Evolutionary conservation across 306 rosid species (phyloP).

Genomic region (Quercus suber): DNA sequence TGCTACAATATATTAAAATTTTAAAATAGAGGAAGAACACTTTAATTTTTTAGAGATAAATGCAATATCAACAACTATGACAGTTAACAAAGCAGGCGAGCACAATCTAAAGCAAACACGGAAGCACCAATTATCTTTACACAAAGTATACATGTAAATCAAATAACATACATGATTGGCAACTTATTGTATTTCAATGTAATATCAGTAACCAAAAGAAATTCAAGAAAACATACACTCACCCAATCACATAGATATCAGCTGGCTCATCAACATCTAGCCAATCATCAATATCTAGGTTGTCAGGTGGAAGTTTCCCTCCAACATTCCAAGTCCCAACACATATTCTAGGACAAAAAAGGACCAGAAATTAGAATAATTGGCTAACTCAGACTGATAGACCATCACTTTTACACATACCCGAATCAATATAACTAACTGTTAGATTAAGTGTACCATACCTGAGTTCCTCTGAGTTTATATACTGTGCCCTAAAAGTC

Average conservation of each 20-base stretch:
- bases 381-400: conserved; percentile 22
- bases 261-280: conserved; percentile 65
- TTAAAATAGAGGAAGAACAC: conserved; percentile 5
- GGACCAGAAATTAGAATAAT: conserved; percentile 16
- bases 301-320: conserved; percentile 78
- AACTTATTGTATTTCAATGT: conserved; percentile 1
- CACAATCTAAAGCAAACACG: not conserved
- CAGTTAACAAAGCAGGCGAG: not conserved
- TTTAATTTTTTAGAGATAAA: not conserved
- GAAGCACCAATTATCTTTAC: not conserved
- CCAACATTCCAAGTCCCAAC: conserved; percentile 94
- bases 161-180: not conserved
- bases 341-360: conserved; percentile 51
- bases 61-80: not conserved
- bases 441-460: conserved; percentile 21
- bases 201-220: conserved; percentile 6
- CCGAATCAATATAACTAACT: conserved; percentile 8
- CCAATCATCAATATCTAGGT: conserved; percentile 87
- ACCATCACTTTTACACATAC: conserved; percentile 10
- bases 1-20: not conserved
- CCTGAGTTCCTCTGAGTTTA: conserved; percentile 77
- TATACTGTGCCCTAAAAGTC: conserved; percentile 74
- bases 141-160: not conserved
- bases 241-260: conserved; percentile 93
- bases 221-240: conserved; percentile 9